Evolutionary conservation across 106 monocot species (phyloP), one percentile per base, ranked within the genome.

Genomic region (Cymbidium sinense): DNA sequence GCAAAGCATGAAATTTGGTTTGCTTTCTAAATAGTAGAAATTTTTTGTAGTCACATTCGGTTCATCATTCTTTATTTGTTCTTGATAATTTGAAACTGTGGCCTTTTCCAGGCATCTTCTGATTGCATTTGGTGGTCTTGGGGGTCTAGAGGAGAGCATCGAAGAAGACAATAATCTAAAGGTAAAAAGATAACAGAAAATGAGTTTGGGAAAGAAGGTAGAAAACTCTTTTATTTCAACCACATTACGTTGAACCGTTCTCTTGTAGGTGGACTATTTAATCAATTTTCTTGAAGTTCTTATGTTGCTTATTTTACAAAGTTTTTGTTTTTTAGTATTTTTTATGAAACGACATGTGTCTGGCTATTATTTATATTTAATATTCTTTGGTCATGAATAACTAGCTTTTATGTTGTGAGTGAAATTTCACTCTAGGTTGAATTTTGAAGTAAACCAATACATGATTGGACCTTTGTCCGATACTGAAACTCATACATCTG

Each of bases 121-220:
- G 71, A 98, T 98, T 84, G 90, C 85, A 21, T 94, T 98, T 88
- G 98, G 98, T 78, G 98, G 98, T 31, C 86, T 94, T 77, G 94
- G 78, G 0, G 98, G 98, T 50, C 80, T 98, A 80, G 98, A 98
- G 75, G 98, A 98, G 83, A 88, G 84, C 81, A 89, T 98, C 39
- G 98, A 98, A 86, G 92, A 94, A 88, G 94, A 94, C 77, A 83
- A 31, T 70, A 78, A 84, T 58, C 73, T 94, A 70, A 98, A 98
- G 98, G 96, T 96, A 87, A 31, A 41, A 12, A 34, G 28, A 25
- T 11, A 8, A 54, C 28, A n/a, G 4, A 39, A 81, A 37, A 20
- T 43, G 27, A 72, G 21, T 72, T 39, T 23, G 37, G 13, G 15
- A 27, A 5, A 44, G 10, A 12, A 15, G 1, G 47, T 13, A n/a